Evolutionary conservation across 495 filamentous ascomycete genomes (phyloP).

Genomic region (Aspergillus wentii): DNA sequence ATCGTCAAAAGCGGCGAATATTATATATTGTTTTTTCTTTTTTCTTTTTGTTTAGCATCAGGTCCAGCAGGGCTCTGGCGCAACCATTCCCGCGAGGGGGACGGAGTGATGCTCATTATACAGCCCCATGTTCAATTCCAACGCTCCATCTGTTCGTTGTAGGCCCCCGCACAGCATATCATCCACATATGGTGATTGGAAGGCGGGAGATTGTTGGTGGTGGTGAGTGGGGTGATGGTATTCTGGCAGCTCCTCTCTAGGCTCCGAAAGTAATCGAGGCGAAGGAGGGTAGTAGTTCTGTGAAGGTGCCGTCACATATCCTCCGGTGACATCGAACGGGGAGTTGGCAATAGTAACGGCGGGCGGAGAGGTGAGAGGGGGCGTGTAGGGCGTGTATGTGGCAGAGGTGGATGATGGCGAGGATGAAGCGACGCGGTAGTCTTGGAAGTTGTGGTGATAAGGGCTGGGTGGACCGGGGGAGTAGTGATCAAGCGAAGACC

Average conservation of each 20-base stretch:
- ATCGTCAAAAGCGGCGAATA: background rate
- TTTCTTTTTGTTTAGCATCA: too few species aligned
- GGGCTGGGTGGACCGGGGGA: constrained; percentile 35
- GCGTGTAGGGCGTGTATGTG: constrained; percentile 36
- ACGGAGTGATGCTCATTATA: constrained; percentile 28
- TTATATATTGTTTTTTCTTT: too few species aligned
- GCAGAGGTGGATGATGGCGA: constrained; percentile 36
- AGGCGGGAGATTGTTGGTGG: constrained; percentile 26
- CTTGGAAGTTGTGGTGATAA: constrained; percentile 27
- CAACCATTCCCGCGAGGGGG: constrained; percentile 22
- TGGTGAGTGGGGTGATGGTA: constrained; percentile 22
- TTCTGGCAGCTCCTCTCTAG: constrained; percentile 27
- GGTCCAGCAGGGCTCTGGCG: constrained; percentile 29
- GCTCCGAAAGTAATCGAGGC: constrained; percentile 31
- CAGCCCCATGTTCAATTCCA: constrained; percentile 29
- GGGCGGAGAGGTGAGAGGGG: constrained; percentile 37
- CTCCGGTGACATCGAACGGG: constrained; percentile 25
- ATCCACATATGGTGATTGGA: constrained; percentile 28
- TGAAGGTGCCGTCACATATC: constrained; percentile 30
- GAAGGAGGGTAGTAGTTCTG: constrained; percentile 33
- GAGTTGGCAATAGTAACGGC: constrained; percentile 33
- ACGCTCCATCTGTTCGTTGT: constrained; percentile 17
- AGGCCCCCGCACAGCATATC: constrained; percentile 26
- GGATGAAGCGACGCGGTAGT: constrained; percentile 31
- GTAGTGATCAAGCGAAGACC: constrained; percentile 33